Percentiles rank a stretch among this genome's conserved stretches.
phyloP scores from a whole-genome alignment of 768 basidiomycete genomes.

The Solioccasus polychromus region DNA sequence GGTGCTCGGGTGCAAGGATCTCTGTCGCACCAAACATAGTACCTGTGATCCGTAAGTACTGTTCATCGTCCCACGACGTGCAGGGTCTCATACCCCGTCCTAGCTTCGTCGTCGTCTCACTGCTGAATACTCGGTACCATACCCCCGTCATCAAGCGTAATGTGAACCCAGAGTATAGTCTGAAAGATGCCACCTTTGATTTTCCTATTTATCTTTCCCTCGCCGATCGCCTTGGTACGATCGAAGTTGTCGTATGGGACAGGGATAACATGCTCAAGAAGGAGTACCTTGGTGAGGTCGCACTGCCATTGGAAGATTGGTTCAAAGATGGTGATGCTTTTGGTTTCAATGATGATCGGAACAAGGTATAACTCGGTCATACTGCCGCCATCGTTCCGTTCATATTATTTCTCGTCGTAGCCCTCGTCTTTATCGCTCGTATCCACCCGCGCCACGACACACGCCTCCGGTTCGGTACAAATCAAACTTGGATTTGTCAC shows the following conservation, averaged over 20 bases:
- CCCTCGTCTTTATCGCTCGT: conserved; percentile 45
- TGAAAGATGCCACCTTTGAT: conserved; percentile 83
- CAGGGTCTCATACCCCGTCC: neutral
- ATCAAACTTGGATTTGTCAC: conserved; percentile 61
- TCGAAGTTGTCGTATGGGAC: conserved; percentile 93
- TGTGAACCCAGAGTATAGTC: conserved; percentile 59
- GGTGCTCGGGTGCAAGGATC: conserved; percentile 58
- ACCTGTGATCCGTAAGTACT: conserved; percentile 71
- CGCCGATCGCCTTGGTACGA: conserved; percentile 63
- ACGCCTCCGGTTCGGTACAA: conserved; percentile 51
- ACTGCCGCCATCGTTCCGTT: conserved; percentile 1
- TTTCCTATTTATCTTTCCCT: conserved; percentile 81
- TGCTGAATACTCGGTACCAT: conserved; percentile 55
- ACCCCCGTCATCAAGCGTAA: conserved; percentile 78
- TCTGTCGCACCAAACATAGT: conserved; percentile 68
- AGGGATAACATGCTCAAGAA: conserved; percentile 80
- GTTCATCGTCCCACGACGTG: neutral
- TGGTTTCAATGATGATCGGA: conserved; percentile 60
- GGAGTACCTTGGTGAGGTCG: conserved; percentile 91
- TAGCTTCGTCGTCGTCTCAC: conserved; percentile 70
- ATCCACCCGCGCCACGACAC: conserved; percentile 44
- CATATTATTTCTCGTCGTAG: conserved; percentile 29
- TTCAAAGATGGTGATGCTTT: conserved; percentile 46
- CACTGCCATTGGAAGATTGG: conserved; percentile 80
- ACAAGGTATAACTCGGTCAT: conserved; percentile 52